Conservation (phyloP, 2,329 filamentous ascomycete genomes). For the Fusarium tanahbumbuense region DNA sequence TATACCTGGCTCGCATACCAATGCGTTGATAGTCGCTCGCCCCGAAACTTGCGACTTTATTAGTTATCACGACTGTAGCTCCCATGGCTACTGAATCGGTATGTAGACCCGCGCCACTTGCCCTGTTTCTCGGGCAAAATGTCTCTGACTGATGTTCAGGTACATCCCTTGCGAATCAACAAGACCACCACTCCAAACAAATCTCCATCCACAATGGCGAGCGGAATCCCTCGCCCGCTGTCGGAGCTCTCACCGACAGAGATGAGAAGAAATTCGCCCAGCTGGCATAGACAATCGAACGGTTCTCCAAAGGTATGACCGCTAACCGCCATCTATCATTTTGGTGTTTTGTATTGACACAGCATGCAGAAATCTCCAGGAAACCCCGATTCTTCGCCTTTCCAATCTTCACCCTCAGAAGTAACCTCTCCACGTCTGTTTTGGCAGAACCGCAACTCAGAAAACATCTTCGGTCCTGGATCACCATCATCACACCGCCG, state of each 20-base stretch:
- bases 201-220: slow-evolving; percentile 72
- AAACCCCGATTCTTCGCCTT: slow-evolving; percentile 81
- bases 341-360: slow-evolving; percentile 48
- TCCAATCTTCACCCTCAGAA: slow-evolving; percentile 84
- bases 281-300: slow-evolving; percentile 83
- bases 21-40: slow-evolving; percentile 50
- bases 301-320: slow-evolving; percentile 53
- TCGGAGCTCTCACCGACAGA: slow-evolving; percentile 90
- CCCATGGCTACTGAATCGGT: slow-evolving; percentile 55
- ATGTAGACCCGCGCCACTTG: slow-evolving; percentile 44
- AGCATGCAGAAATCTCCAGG: slow-evolving; percentile 71
- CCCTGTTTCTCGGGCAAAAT: slow-evolving; percentile 31
- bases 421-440: slow-evolving; percentile 84
- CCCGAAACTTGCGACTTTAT: slow-evolving; percentile 32
- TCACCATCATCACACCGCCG: slow-evolving; percentile 81
- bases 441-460: slow-evolving; percentile 85
- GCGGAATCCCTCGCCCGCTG: slow-evolving; percentile 76
- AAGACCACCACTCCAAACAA: slow-evolving; percentile 68
- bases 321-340: slow-evolving; percentile 9
- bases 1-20: slow-evolving; percentile 47
- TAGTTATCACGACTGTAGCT: slow-evolving; percentile 42
- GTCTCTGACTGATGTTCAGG: slow-evolving; percentile 58
- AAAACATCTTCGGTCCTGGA: slow-evolving; percentile 74
- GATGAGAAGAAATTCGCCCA: slow-evolving; percentile 90
- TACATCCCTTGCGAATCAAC: slow-evolving; percentile 83